Conservation (phyloP, 129 eudicot genomes). For the Artemisia argyi region DNA sequence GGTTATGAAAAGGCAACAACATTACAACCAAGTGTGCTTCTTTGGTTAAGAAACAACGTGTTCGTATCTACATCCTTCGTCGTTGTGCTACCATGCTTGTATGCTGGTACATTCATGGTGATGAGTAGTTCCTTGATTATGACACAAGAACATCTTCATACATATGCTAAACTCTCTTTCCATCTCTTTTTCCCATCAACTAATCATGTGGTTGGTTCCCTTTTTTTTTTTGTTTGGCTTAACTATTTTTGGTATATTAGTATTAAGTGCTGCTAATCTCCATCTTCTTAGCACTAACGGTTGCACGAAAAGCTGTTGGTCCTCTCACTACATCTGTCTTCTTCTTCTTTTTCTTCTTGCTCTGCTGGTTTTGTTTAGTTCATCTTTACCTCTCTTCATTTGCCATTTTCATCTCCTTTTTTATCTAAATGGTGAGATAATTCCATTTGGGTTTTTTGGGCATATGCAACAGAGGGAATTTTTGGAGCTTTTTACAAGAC, state of each 20-base stretch:
- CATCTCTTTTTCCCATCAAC: conserved; percentile 6
- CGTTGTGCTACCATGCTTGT: conserved; percentile 96
- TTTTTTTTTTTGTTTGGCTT: background rate
- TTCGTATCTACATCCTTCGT: conserved; percentile 75
- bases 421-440: conserved; percentile 13
- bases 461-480: conserved; percentile 9
- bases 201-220: background rate
- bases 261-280: conserved; percentile 4
- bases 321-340: background rate
- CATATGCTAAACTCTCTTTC: background rate
- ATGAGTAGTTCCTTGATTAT: conserved; percentile 33
- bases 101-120: conserved; percentile 87
- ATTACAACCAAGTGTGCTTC: conserved; percentile 72
- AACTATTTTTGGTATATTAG: background rate
- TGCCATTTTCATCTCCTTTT: background rate
- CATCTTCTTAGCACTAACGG: conserved; percentile 12
- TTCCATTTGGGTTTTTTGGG: conserved; percentile 29
- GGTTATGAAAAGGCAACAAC: conserved; percentile 44
- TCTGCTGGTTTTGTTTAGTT: conserved; percentile 18
- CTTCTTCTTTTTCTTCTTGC: conserved; percentile 1
- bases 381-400: conserved; percentile 15
- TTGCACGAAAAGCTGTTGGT: background rate
- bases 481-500: background rate
- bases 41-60: conserved; percentile 80
- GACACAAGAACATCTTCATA: background rate